phyloP scores from a whole-genome alignment of 306 rosid genomes.

The Heteromeles arbutifolia region DNA sequence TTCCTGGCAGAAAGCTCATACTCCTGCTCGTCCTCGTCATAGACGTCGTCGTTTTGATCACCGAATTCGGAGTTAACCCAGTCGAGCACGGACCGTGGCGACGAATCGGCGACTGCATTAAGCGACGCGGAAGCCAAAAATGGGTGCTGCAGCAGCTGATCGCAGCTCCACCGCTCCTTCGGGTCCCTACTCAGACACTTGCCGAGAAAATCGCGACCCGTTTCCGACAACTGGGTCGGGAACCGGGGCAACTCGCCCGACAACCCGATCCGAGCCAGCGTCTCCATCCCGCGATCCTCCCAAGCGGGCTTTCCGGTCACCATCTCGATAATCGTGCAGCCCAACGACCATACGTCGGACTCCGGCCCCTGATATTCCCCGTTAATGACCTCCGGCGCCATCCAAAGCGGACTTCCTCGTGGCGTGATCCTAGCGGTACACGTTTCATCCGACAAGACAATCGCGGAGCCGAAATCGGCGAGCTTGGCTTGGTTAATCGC shows the following conservation, averaged over 20 bases:
- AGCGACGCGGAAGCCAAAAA: slow-evolving; percentile 30
- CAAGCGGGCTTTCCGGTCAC: slow-evolving; percentile 69
- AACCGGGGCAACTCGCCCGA: slow-evolving; percentile 48
- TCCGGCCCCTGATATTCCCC: slow-evolving; percentile 72
- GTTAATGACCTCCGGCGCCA: slow-evolving; percentile 93
- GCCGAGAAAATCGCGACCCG: slow-evolving; percentile 53
- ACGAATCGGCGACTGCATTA: slow-evolving; percentile 23
- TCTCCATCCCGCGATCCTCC: slow-evolving; percentile 54
- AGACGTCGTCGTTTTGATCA: slow-evolving; percentile 20
- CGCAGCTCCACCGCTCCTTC: slow-evolving; percentile 65
- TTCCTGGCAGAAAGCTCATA: slow-evolving; percentile 10
- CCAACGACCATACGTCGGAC: slow-evolving; percentile 85
- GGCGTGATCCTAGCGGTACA: slow-evolving; percentile 7
- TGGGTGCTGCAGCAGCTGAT: slow-evolving; percentile 81
- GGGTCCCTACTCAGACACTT: slow-evolving; percentile 59
- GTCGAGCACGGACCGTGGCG: slow-evolving; percentile 84
- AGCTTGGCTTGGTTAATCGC: slow-evolving; percentile 38
- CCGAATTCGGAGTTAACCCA: slow-evolving; percentile 45
- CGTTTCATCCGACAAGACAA: neutral
- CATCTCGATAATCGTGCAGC: slow-evolving; percentile 87
- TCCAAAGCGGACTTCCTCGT: slow-evolving; percentile 94
- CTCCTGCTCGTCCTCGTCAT: neutral
- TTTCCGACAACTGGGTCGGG: slow-evolving; percentile 47
- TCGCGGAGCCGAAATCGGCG: slow-evolving; percentile 76
- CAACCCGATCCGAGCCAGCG: slow-evolving; percentile 58